phyloP scores from a whole-genome alignment of 441 rosid genomes.

The Populus hybrid region DNA sequence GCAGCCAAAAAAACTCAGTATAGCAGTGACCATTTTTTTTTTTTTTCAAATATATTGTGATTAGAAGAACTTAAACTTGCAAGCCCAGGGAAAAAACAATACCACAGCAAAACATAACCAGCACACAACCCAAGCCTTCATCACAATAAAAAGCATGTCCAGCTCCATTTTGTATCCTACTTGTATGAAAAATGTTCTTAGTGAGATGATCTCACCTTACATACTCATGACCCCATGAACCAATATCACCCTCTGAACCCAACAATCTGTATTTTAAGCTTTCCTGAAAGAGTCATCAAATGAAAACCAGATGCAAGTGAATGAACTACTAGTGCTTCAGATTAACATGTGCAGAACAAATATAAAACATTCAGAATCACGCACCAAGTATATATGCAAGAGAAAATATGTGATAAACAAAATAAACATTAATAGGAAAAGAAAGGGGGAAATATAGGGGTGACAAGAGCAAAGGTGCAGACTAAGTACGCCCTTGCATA shows the following conservation, averaged over 20 bases:
- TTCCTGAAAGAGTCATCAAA: slow-evolving; percentile 52
- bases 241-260: slow-evolving; percentile 92
- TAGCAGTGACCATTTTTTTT: no score
- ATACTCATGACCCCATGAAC: slow-evolving; percentile 99
- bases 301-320: neutral
- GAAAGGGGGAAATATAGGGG: neutral
- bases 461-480: neutral
- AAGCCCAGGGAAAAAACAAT: neutral
- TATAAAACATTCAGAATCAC: neutral
- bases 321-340: neutral
- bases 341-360: neutral
- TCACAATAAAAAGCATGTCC: neutral
- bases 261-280: slow-evolving; percentile 82
- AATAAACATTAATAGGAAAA: neutral
- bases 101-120: neutral
- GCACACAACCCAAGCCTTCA: neutral
- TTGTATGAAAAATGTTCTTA: neutral
- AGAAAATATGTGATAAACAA: neutral
- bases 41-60: no score
- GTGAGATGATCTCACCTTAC: slow-evolving; percentile 53
- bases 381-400: neutral
- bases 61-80: neutral
- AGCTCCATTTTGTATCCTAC: neutral
- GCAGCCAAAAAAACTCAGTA: no score
- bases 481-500: neutral